A percentile compares a stretch with the other conserved stretches of the same genome.
Conservation (phyloP, 2,329 filamentous ascomycete species). For the Escovopsis sp. region DNA sequence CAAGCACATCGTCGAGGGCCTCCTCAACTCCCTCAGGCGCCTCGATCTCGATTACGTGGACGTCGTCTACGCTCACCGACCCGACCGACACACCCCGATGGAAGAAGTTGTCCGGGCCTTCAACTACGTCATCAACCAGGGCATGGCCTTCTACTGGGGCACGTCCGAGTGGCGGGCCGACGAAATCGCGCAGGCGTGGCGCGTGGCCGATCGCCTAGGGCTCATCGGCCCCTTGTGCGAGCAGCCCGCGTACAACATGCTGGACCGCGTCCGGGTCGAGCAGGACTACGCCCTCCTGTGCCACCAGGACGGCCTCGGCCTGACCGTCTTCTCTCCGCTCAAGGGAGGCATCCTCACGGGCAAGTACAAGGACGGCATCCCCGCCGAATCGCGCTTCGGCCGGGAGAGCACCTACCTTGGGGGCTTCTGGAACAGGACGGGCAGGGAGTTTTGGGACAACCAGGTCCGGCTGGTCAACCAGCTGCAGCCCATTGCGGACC, state of each 20-base stretch:
- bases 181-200: conserved; percentile 48
- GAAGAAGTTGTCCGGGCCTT: conserved; percentile 57
- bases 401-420: conserved; percentile 39
- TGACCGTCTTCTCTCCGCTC: conserved; percentile 49
- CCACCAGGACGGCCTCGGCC: conserved; percentile 40
- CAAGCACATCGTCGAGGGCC: conserved; percentile 56
- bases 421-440: conserved; percentile 34
- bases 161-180: conserved; percentile 53
- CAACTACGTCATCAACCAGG: conserved; percentile 52
- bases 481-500: conserved; percentile 47
- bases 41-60: conserved; percentile 48
- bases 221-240: conserved; percentile 50
- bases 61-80: conserved; percentile 52
- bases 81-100: conserved; percentile 52
- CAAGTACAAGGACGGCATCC: conserved; percentile 51
- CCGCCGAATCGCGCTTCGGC: conserved; percentile 41
- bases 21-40: conserved; percentile 41
- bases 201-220: conserved; percentile 42
- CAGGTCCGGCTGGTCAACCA: conserved; percentile 44
- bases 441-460: conserved; percentile 36
- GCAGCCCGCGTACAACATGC: conserved; percentile 52
- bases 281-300: conserved; percentile 45
- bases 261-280: conserved; percentile 47
- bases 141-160: conserved; percentile 57
- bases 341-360: conserved; percentile 43